Conservation (phyloP, 495 filamentous ascomycete species). For the Sordaria brevicollis region DNA sequence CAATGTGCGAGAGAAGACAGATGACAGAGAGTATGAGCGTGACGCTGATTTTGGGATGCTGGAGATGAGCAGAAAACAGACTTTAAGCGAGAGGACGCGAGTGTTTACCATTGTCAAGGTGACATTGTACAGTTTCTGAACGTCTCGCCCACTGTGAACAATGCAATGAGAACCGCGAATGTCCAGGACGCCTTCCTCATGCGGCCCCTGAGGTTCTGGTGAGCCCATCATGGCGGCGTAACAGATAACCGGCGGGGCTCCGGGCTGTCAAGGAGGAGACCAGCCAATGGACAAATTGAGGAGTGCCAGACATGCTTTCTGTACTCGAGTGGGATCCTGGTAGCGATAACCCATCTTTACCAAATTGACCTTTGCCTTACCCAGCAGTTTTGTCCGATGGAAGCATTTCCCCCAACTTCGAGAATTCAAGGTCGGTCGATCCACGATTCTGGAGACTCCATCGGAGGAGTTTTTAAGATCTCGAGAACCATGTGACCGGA, state of each 20-base stretch:
- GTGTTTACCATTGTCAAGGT: background rate
- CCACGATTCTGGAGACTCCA: background rate
- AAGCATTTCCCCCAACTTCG: background rate
- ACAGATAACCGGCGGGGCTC: background rate
- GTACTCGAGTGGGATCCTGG: background rate
- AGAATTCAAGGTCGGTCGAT: background rate
- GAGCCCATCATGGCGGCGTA: background rate
- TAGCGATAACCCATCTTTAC: background rate
- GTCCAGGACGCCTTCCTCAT: background rate
- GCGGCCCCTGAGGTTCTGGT: background rate
- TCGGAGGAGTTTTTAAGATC: background rate
- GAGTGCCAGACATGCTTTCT: background rate
- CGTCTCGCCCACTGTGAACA: background rate
- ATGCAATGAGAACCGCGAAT: background rate
- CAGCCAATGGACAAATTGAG: background rate
- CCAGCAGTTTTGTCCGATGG: background rate
- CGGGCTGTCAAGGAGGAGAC: background rate
- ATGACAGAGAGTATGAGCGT: background rate
- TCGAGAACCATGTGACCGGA: background rate
- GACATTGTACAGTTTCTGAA: background rate
- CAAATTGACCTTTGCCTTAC: background rate
- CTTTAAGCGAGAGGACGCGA: background rate
- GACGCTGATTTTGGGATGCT: background rate
- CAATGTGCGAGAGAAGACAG: background rate
- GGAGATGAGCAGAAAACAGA: background rate